Evolutionary conservation across 176 grass and related monocot species (phyloP).

Genomic region (Musa itinerans): DNA sequence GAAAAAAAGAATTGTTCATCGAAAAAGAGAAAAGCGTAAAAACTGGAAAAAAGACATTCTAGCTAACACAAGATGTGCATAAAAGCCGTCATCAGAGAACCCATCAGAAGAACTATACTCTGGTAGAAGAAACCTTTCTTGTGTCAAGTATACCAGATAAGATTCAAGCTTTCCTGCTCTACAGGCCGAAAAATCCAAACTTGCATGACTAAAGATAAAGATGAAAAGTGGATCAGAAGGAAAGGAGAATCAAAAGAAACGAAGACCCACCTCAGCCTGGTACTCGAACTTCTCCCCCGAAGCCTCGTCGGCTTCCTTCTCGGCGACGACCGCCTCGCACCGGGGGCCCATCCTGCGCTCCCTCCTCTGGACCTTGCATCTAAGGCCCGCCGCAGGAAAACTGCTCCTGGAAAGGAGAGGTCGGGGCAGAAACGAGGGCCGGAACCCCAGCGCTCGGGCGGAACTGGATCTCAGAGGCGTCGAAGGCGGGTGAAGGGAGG

Average conservation of each 20-base stretch:
- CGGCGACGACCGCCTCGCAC: conserved; percentile 67
- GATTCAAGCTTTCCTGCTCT: neutral
- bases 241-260: neutral
- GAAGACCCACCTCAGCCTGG: conserved; percentile 68
- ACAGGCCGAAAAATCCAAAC: neutral
- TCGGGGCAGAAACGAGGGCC: neutral
- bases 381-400: neutral
- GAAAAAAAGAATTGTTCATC: too few species aligned
- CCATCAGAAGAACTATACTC: too few species aligned
- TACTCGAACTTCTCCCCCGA: conserved; percentile 82
- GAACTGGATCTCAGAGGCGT: neutral
- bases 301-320: conserved; percentile 54
- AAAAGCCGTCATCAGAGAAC: too few species aligned
- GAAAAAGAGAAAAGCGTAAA: too few species aligned
- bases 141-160: neutral
- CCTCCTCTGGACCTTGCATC: conserved; percentile 37
- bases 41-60: too few species aligned
- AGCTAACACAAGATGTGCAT: too few species aligned
- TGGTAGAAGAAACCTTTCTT: neutral
- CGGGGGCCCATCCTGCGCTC: conserved; percentile 28
- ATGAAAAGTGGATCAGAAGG: too few species aligned
- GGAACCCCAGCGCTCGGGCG: neutral
- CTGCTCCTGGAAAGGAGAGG: neutral
- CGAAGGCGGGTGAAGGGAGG: neutral
- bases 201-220: neutral